phyloP scores from a whole-genome alignment of 2,329 filamentous ascomycete species.

The Aschersonia sp. region DNA sequence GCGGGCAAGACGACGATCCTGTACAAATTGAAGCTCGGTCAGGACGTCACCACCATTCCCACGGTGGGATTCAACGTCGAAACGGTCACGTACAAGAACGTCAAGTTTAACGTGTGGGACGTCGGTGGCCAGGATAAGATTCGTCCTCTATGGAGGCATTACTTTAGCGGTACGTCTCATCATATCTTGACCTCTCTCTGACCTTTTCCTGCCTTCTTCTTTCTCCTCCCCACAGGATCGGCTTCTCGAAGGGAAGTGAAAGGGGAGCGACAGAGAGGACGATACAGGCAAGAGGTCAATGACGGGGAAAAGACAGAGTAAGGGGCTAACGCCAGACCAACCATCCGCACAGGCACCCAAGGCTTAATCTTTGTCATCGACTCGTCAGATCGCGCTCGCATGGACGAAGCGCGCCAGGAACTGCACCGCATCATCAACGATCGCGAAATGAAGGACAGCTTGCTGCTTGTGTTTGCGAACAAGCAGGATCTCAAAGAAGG shows the following conservation, averaged over 20 bases:
- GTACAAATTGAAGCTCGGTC: slow-evolving; percentile 96
- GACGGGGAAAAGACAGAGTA: too few relatives aligned
- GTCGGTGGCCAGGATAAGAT: slow-evolving; percentile 99
- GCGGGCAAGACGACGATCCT: slow-evolving; percentile 98
- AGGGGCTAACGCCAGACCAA: not conserved
- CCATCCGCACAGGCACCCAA: slow-evolving; percentile 60
- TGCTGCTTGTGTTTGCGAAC: slow-evolving; percentile 93
- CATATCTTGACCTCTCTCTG: not conserved
- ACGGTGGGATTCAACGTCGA: slow-evolving; percentile 99
- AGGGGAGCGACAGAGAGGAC: not conserved
- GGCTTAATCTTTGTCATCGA: slow-evolving; percentile 98
- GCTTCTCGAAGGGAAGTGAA: too few relatives aligned
- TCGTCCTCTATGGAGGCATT: slow-evolving; percentile 90
- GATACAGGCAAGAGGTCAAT: too few relatives aligned
- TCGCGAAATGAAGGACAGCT: slow-evolving; percentile 90
- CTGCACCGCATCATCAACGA: slow-evolving; percentile 96
- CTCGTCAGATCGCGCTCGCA: slow-evolving; percentile 78
- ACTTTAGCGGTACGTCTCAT: slow-evolving; percentile 58
- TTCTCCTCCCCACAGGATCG: too few relatives aligned
- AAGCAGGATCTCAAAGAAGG: slow-evolving; percentile 90
- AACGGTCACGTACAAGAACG: slow-evolving; percentile 97
- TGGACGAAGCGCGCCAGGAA: slow-evolving; percentile 87
- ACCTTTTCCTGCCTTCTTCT: not conserved
- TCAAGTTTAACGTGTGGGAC: slow-evolving; percentile 99
- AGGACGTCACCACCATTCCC: slow-evolving; percentile 95